Conservation (phyloP, 1,139 yeast genomes). For the Blastobotrys arbuscula region DNA sequence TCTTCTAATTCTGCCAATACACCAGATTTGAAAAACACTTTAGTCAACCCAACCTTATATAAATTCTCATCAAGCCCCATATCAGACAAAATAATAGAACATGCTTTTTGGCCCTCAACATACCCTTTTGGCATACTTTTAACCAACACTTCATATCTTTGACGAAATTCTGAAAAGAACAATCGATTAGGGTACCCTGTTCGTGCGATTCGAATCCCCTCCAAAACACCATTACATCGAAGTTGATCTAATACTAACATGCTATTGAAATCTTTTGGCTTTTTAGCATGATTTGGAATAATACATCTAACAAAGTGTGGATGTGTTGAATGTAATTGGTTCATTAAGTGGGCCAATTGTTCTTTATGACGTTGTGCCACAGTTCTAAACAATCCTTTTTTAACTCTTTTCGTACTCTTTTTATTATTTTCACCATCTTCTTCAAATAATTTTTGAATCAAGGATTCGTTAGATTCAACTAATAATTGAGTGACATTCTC, state of each 20-base stretch:
- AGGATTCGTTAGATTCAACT: constrained; percentile 49
- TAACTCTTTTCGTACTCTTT: constrained; percentile 23
- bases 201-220: constrained; percentile 94
- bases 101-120: constrained; percentile 51
- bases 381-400: constrained; percentile 58
- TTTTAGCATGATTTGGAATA: constrained; percentile 76
- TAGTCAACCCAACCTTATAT: constrained; percentile 77
- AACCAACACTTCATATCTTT: constrained; percentile 64
- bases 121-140: constrained; percentile 36
- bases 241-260: constrained; percentile 78
- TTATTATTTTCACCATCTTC: constrained; percentile 19
- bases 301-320: constrained; percentile 98
- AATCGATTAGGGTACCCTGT: constrained; percentile 96
- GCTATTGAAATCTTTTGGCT: constrained; percentile 68
- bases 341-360: constrained; percentile 68
- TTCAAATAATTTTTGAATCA: constrained; percentile 46
- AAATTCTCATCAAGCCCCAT: constrained; percentile 56
- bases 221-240: constrained; percentile 95
- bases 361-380: constrained; percentile 74
- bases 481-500: constrained; percentile 62
- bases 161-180: constrained; percentile 72
- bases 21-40: constrained; percentile 94
- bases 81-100: constrained; percentile 59
- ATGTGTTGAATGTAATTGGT: constrained; percentile 70
- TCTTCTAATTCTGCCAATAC: constrained; percentile 88